Evolutionary conservation across 2,329 filamentous ascomycete genomes (phyloP).

Genomic region (Fusarium tupiense): DNA sequence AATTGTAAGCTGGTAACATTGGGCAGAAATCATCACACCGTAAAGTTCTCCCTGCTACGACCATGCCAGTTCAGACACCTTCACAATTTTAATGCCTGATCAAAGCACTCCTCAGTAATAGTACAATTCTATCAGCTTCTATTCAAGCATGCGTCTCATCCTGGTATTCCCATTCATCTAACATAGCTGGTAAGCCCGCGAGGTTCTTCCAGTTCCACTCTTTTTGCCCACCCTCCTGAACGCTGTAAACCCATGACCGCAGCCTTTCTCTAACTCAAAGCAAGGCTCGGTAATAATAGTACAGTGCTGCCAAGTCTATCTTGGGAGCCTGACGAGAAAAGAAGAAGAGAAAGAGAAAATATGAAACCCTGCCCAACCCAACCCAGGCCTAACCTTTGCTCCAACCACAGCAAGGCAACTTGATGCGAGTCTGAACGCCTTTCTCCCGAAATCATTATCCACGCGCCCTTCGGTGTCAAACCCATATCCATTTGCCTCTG

Average conservation of each 20-base stretch:
- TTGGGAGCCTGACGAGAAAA: constrained; percentile 31
- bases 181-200: constrained; percentile 30
- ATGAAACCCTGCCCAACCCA: constrained; percentile 13
- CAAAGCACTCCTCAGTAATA: constrained; percentile 1
- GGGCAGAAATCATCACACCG: constrained; percentile 38
- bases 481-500: constrained; percentile 20
- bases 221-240: constrained; percentile 18
- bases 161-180: constrained; percentile 27
- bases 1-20: constrained; percentile 15
- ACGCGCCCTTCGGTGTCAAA: constrained; percentile 28
- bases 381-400: constrained; percentile 17
- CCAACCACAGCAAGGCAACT: constrained; percentile 29
- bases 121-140: constrained; percentile 32
- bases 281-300: constrained; percentile 36
- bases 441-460: constrained; percentile 39
- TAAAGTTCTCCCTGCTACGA: not conserved
- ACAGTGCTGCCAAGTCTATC: constrained; percentile 39
- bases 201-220: constrained; percentile 35
- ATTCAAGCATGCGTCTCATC: constrained; percentile 36
- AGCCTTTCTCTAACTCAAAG: constrained; percentile 29
- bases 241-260: constrained; percentile 12
- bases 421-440: constrained; percentile 34
- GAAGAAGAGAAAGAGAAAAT: constrained; percentile 7
- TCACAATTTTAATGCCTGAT: not conserved
- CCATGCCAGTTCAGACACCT: constrained; percentile 1